phyloP scores from a whole-genome alignment of 148 eudicot genomes.

The Rhododendron ovatum region DNA sequence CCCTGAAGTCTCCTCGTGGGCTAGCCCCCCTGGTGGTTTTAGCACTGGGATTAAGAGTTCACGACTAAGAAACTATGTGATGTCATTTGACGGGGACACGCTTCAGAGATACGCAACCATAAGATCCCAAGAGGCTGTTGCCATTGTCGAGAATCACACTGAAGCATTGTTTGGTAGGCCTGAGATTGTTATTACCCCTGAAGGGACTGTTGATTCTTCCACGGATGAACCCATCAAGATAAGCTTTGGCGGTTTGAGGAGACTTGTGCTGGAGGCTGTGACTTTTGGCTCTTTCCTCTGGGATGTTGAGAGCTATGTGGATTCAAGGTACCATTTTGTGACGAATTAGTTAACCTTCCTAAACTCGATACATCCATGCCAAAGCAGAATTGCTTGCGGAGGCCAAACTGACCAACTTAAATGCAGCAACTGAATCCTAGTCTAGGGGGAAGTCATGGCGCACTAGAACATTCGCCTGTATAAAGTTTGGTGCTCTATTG shows the following conservation, averaged over 20 bases:
- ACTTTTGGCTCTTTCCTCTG: slow-evolving; percentile 96
- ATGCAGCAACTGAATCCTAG: not conserved
- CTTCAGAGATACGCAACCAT: slow-evolving; percentile 73
- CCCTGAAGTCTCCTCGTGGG: slow-evolving; percentile 63
- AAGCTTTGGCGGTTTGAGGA: slow-evolving; percentile 69
- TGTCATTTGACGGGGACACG: slow-evolving; percentile 85
- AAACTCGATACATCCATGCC: not conserved
- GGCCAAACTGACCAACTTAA: not conserved
- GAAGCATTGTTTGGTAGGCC: slow-evolving; percentile 97
- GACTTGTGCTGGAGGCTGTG: slow-evolving; percentile 87
- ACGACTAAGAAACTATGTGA: slow-evolving; percentile 72
- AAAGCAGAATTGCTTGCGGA: not conserved
- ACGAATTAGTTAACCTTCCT: slow-evolving; percentile 28
- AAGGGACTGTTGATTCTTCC: slow-evolving; percentile 78
- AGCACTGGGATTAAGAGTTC: slow-evolving; percentile 61
- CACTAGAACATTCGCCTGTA: not conserved
- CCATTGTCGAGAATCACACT: slow-evolving; percentile 84
- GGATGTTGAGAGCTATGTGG: slow-evolving; percentile 96
- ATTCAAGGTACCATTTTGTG: slow-evolving; percentile 78
- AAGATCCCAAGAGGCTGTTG: slow-evolving; percentile 75
- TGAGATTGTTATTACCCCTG: slow-evolving; percentile 63
- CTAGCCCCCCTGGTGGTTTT: slow-evolving; percentile 41
- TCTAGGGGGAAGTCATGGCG: not conserved
- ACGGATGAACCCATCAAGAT: slow-evolving; percentile 71
- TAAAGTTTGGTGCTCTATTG: slow-evolving; percentile 1